phyloP scores from a whole-genome alignment of 2,329 filamentous ascomycete species.

The Talaromyces sp. region DNA sequence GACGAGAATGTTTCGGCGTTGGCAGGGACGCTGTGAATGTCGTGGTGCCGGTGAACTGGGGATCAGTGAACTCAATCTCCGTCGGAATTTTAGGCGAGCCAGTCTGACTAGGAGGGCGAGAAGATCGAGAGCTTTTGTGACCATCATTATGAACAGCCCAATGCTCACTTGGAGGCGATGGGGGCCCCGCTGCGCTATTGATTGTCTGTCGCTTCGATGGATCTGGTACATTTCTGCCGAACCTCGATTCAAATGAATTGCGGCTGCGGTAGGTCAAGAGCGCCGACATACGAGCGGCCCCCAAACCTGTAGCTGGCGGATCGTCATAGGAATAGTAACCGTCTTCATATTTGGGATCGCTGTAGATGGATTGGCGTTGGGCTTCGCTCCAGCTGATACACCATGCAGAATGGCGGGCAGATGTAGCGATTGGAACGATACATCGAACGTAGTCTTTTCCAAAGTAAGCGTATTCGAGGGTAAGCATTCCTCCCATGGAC shows the following conservation, averaged over 20 bases:
- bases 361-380: conserved; percentile 73
- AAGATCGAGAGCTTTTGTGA: conserved; percentile 61
- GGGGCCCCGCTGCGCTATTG: conserved; percentile 59
- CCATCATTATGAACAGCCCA: conserved; percentile 82
- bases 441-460: conserved; percentile 60
- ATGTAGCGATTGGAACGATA: conserved; percentile 56
- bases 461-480: conserved; percentile 62
- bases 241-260: conserved; percentile 93
- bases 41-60: conserved; percentile 68
- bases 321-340: conserved; percentile 89
- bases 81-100: conserved; percentile 26
- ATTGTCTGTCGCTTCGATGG: conserved; percentile 79
- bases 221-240: conserved; percentile 89
- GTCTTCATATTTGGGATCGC: conserved; percentile 96
- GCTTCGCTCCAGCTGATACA: conserved; percentile 59
- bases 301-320: conserved; percentile 79
- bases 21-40: conserved; percentile 44
- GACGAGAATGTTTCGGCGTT: conserved; percentile 33
- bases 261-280: conserved; percentile 93
- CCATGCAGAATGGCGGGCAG: conserved; percentile 56
- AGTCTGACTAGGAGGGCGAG: conserved; percentile 41
- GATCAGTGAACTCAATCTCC: conserved; percentile 52
- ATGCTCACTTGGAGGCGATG: conserved; percentile 66
- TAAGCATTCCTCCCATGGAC: conserved; percentile 58
- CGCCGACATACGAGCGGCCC: conserved; percentile 94